A percentile compares a stretch with the other conserved stretches of the same genome.
Evolutionary conservation across 1,284 basidiomycete species (phyloP).

Genomic region (Gastroboletus turbinatus): DNA sequence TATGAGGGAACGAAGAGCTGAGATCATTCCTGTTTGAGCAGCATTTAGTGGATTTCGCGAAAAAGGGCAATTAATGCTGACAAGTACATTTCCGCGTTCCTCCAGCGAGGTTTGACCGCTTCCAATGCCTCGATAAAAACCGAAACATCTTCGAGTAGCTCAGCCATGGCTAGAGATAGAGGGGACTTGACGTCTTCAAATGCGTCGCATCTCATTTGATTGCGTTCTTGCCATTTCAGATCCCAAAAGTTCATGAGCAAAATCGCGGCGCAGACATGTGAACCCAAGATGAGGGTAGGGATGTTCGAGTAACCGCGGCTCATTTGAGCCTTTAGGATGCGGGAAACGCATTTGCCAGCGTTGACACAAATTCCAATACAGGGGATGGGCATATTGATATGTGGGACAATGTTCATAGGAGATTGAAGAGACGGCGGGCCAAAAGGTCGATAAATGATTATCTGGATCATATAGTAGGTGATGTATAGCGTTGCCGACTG

Average conservation of each 20-base stretch:
- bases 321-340: conserved; percentile 56
- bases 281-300: conserved; percentile 41
- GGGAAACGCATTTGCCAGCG: conserved; percentile 61
- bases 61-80: conserved; percentile 31
- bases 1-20: conserved; percentile 29
- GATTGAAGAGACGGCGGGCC: conserved; percentile 45
- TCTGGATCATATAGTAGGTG: conserved; percentile 68
- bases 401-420: conserved; percentile 24
- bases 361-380: conserved; percentile 67
- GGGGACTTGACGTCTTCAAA: conserved; percentile 45
- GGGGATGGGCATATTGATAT: conserved; percentile 40
- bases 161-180: conserved; percentile 39
- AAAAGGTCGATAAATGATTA: conserved; percentile 78
- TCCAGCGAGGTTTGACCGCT: conserved; percentile 42
- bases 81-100: conserved; percentile 43
- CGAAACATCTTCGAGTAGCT: conserved; percentile 41
- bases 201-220: conserved; percentile 22
- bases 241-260: conserved; percentile 52
- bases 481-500: conserved; percentile 71
- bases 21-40: conserved; percentile 25
- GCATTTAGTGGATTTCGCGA: conserved; percentile 6
- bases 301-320: conserved; percentile 42
- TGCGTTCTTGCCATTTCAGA: conserved; percentile 45
- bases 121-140: conserved; percentile 44
- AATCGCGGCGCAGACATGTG: conserved; percentile 46